Evolutionary conservation across 2,329 filamentous ascomycete species (phyloP), one percentile per base, ranked within the genome.

Genomic region (Calycina marina): DNA sequence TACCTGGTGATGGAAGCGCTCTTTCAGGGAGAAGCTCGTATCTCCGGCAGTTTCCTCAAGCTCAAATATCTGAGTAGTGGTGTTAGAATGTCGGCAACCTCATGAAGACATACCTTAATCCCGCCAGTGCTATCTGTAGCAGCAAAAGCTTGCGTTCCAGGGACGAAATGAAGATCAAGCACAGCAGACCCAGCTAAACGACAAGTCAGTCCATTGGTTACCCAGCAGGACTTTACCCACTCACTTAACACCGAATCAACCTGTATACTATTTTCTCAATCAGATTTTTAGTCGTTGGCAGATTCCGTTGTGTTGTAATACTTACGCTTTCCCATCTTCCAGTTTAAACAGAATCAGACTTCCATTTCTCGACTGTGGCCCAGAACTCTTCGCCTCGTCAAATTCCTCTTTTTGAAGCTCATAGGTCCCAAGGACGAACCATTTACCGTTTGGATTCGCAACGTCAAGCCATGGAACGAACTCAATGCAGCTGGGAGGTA

Each of bases 341-440:
- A 83, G 45, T 18, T 56, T 61, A 47, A 79, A 81, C 3, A 88
- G 59, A 12, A 84, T 54, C 18, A 93, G 56, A 51, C 77, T 85
- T 1, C 84, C 84, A 40, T 75, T 78, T 28, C 83, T 74, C 30
- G 58, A 68, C 49, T 85, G 78, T 1, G 61, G 44, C 40, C 61
- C 59, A 25, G 53, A 56, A 4, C 34, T 6, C 14, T 12, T 22
- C 26, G 15, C 26, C 10, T 8, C 11, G 4, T 41, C 18, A 32
- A 40, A 35, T 41, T 47, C 34, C 30, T 62, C 51, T 38, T 65
- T 64, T 40, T 84, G 62, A 16, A 93, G 65, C 40, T 78, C 71
- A 55, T 94, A 94, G 1, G 86, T 93, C 24, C 86, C 88, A 29
- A 93, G 68, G 0, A 92, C 62, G 43, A 93, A 76, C 48, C 77